These are phyloP conservation scores for Hypoxylon sp. DNA, from an alignment of 2,329 filamentous ascomycete species.

Conservation along the genomic window DNA sequence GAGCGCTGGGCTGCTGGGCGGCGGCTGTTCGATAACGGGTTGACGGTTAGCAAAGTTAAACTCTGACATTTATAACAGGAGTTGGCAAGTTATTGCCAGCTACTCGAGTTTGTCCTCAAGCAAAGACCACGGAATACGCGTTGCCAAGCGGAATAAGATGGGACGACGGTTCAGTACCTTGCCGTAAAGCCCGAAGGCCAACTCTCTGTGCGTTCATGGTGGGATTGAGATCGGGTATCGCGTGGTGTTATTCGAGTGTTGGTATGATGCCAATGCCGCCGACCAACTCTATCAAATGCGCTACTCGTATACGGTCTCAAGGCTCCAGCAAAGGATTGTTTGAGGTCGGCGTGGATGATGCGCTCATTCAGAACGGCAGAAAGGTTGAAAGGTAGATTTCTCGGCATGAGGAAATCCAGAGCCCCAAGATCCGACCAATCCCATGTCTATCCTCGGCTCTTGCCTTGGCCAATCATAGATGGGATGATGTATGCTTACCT, in stretches of 20 bases:
- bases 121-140: not conserved
- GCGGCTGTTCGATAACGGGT: slow-evolving; percentile 41
- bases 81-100: slow-evolving; percentile 11
- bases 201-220: slow-evolving; percentile 64
- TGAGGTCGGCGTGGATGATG: slow-evolving; percentile 26
- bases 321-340: slow-evolving; percentile 1
- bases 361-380: slow-evolving; percentile 37
- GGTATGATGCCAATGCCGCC: slow-evolving; percentile 2
- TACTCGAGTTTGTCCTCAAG: not conserved
- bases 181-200: slow-evolving; percentile 66
- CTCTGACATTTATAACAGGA: slow-evolving; percentile 3
- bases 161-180: slow-evolving; percentile 52
- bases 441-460: slow-evolving; percentile 36
- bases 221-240: slow-evolving; percentile 11
- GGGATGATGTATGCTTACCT: slow-evolving; percentile 25
- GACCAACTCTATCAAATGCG: slow-evolving; percentile 1
- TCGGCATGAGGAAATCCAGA: slow-evolving; percentile 20
- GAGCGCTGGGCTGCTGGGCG: slow-evolving; percentile 55
- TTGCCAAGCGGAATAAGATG: not conserved
- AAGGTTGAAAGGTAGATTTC: slow-evolving; percentile 24
- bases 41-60: slow-evolving; percentile 11
- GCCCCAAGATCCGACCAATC: slow-evolving; percentile 21
- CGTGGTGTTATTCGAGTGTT: too few species aligned
- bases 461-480: slow-evolving; percentile 26
- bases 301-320: slow-evolving; percentile 2